Conservation (phyloP, 306 rosid genomes). For the Luffa acutangula region DNA sequence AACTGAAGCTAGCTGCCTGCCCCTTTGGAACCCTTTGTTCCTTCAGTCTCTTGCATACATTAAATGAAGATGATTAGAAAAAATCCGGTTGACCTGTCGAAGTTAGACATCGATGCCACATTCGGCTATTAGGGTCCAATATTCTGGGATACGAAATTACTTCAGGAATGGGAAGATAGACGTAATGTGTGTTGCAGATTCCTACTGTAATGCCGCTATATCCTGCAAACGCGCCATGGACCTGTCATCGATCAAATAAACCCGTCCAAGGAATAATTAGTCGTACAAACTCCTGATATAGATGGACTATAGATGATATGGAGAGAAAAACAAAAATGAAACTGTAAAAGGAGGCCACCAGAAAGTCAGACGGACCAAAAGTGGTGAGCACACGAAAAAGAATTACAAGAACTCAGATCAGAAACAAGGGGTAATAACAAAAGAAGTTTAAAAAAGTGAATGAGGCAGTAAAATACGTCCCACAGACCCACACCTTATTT, state of each 20-base stretch:
- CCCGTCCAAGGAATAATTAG: background rate
- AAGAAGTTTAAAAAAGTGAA: background rate
- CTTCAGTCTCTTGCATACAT: constrained; percentile 16
- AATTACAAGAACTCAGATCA: background rate
- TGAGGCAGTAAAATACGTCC: background rate
- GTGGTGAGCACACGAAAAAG: background rate
- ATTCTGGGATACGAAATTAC: constrained; percentile 76
- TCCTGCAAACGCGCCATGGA: constrained; percentile 98
- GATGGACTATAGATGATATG: background rate
- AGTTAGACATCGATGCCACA: constrained; percentile 99
- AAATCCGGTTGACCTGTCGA: constrained; percentile 99
- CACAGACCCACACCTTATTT: background rate
- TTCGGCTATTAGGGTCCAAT: constrained; percentile 87
- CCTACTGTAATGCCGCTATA: constrained; percentile 93
- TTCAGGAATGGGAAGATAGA: constrained; percentile 87
- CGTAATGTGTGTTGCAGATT: constrained; percentile 91
- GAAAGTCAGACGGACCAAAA: background rate
- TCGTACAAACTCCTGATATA: background rate
- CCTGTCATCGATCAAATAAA: constrained; percentile 30
- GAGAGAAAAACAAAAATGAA: background rate
- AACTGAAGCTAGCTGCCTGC: background rate
- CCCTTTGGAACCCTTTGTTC: background rate
- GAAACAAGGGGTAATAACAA: background rate
- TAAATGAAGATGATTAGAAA: constrained; percentile 15
- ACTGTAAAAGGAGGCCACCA: background rate